Evolutionary conservation across 768 basidiomycete species (phyloP), one percentile per base, ranked within the genome.

Genomic region (Pleurotus giganteus): DNA sequence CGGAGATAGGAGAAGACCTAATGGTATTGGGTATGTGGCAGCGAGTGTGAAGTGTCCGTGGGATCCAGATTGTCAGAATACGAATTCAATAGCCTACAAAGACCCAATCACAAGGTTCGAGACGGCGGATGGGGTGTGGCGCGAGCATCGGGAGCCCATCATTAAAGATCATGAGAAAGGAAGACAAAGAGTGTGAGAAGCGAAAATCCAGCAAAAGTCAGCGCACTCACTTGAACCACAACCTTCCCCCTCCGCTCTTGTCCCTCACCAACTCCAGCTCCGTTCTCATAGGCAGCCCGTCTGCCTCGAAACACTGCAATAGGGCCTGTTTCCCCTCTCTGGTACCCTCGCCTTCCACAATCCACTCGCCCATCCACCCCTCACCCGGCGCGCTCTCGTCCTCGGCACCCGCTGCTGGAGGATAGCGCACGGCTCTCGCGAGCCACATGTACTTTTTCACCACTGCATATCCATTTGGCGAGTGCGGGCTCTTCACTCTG

Each of bases 281-380:
- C 47, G 67, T 56, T 17, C 55, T 58, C 0, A 69, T 71, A 45
- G 67, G 50, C 44, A 57, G 58, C 32, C 62, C 58, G 0, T 79
- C 78, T 17, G 15, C 46, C 15, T 68, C 63, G 11, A 87, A 68
- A 61, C 82, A 83, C 57, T 84, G 76, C n/a, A 86, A 56, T 37
- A 89, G 66, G 2, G 71, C 64, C 64, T 80, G 74, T 42, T 79
- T 73, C 4, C 85, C 87, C 64, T 89, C 88, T 28, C 69, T 73
- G 15, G 89, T 91, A 1, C 89, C 90, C 52, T 89, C 87, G 1
- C 82, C 84, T 67, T 91, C 87, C n/a, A 91, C 72, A 12, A 89
- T 71, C 89, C 90, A 91, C 58, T 91, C 86, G 7, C 86, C 86
- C 28, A 77, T 72, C 85, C 90, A 88, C 4, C 84, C 85, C n/a